Evolutionary conservation across 257 asterid genomes (phyloP).

Genomic region (Scutellaria minor): DNA sequence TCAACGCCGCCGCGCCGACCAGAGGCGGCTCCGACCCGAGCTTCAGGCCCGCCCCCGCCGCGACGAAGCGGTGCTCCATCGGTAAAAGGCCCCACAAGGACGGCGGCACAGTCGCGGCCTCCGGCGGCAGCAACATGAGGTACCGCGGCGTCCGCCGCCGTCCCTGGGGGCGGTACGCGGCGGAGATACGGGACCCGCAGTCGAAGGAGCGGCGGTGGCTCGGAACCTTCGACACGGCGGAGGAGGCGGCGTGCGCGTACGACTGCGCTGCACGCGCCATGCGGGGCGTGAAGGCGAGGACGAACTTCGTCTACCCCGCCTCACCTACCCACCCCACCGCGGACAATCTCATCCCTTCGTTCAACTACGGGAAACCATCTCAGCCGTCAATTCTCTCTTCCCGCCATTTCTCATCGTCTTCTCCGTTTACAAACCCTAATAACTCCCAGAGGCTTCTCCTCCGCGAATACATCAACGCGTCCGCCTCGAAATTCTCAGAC

Average conservation of each 20-base stretch:
- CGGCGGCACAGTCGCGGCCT: conserved; percentile 23
- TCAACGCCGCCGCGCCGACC: conserved; percentile 45
- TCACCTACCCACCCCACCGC: conserved; percentile 34
- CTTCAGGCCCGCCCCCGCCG: conserved; percentile 37
- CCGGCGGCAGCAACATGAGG: conserved; percentile 45
- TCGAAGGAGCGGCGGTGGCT: conserved; percentile 92
- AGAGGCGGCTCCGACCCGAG: conserved; percentile 38
- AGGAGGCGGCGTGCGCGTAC: conserved; percentile 94
- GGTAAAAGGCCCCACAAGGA: conserved; percentile 60
- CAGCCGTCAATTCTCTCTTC: conserved; percentile 41
- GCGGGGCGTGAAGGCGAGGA: conserved; percentile 88
- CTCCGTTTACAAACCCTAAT: conserved; percentile 42
- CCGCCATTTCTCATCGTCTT: conserved; percentile 31
- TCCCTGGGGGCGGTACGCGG: conserved; percentile 97
- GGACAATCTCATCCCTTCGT: conserved; percentile 46
- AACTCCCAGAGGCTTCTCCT: conserved; percentile 51
- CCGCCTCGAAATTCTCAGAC: conserved; percentile 12
- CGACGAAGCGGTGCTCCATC: conserved; percentile 48
- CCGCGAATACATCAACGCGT: conserved; percentile 46
- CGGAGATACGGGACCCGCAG: conserved; percentile 89
- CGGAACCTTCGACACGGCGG: conserved; percentile 93
- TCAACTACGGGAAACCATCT: conserved; percentile 42
- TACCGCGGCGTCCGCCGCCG: conserved; percentile 97
- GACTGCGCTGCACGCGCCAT: conserved; percentile 94
- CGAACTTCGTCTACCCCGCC: conserved; percentile 79